phyloP scores from a whole-genome alignment of 2,329 filamentous ascomycete genomes.

The Penicillium sp. region DNA sequence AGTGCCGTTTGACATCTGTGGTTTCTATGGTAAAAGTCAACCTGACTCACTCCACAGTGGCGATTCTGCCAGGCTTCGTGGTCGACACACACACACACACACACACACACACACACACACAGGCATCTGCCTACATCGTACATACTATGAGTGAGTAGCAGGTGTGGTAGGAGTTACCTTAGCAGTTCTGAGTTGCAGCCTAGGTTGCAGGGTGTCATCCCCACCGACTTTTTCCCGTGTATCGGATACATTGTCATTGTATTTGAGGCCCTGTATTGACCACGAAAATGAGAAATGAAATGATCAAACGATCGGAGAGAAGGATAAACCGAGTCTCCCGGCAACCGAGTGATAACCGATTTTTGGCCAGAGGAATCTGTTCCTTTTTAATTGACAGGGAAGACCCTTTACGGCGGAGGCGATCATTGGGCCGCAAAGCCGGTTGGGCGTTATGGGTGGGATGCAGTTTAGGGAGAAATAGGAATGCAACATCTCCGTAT shows the following conservation, averaged over 20 bases:
- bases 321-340: not conserved
- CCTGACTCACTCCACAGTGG: conserved; percentile 12
- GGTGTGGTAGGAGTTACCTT: not conserved
- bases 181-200: not conserved
- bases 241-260: conserved; percentile 24
- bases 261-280: not conserved
- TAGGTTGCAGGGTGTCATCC: conserved; percentile 12
- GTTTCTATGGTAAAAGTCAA: not conserved
- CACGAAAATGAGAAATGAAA: not conserved
- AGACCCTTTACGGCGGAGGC: conserved; percentile 17
- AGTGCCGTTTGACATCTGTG: conserved; percentile 9
- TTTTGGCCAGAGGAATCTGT: not conserved
- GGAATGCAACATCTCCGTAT: not conserved
- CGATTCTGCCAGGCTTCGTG: conserved; percentile 3
- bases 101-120: not conserved
- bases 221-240: conserved; percentile 26
- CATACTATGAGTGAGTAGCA: not conserved
- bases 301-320: not conserved
- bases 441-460: conserved; percentile 16
- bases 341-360: not conserved
- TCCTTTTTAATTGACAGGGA: conserved; percentile 4
- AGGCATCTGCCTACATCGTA: not conserved
- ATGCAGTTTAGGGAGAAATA: conserved; percentile 8
- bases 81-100: not conserved
- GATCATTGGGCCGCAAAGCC: conserved; percentile 27